A percentile compares a stretch with the other conserved stretches of the same genome.
phyloP scores from a whole-genome alignment of 805 yeast genomes.

The Hanseniaspora vineae region DNA sequence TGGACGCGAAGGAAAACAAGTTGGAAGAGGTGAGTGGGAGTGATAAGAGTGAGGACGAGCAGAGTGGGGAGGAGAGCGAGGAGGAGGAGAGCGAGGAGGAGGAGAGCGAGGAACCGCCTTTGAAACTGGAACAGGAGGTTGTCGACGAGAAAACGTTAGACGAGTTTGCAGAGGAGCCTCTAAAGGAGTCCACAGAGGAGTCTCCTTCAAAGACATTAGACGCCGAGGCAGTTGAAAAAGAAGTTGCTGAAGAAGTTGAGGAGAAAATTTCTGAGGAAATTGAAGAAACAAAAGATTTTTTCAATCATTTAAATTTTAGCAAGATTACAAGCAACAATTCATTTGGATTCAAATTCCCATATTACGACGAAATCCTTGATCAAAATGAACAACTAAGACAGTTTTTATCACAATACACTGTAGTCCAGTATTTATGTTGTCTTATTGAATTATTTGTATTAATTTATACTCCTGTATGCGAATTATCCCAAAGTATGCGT shows the following conservation, averaged over 20 bases:
- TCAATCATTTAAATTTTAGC: not conserved
- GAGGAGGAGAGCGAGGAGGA: conserved; percentile 8
- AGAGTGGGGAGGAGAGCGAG: conserved; percentile 7
- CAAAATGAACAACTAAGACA: not conserved
- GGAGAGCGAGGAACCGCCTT: not conserved
- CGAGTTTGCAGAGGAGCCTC: too few relatives aligned
- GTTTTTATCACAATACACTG: not conserved
- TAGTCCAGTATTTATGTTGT: not conserved
- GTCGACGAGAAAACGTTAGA: too few relatives aligned
- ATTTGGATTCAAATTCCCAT: not conserved
- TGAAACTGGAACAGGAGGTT: too few relatives aligned
- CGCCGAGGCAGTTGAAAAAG: not conserved
- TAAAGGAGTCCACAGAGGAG: too few relatives aligned
- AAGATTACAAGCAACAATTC: not conserved
- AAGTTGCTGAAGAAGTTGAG: conserved; percentile 8
- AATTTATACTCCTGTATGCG: not conserved
- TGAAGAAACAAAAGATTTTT: conserved; percentile 8
- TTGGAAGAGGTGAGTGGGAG: conserved; percentile 14
- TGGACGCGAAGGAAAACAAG: conserved; percentile 5
- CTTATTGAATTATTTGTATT: not conserved
- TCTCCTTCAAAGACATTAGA: too few relatives aligned
- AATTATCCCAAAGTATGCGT: not conserved
- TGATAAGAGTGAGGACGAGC: conserved; percentile 2
- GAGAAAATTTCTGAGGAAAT: conserved; percentile 6
- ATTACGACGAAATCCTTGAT: not conserved